These are phyloP conservation scores for Basipetospora chlamydospora DNA, from an alignment of 2,329 filamentous ascomycete genomes.

Conservation along the genomic window DNA sequence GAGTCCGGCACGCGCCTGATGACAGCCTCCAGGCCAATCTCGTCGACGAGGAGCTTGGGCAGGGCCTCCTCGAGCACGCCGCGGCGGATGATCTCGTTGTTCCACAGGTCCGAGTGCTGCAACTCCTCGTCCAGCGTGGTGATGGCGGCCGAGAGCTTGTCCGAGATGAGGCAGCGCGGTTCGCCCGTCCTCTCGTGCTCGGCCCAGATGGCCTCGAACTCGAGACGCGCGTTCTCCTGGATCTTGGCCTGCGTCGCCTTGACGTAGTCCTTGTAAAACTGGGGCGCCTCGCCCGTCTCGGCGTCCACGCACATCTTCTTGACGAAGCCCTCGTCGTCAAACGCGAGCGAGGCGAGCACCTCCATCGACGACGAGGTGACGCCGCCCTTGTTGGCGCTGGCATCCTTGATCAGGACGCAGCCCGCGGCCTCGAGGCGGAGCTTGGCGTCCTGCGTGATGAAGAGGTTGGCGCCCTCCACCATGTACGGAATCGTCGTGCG, in stretches of 20 bases:
- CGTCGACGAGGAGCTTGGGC: conserved; percentile 66
- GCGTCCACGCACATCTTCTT: conserved; percentile 84
- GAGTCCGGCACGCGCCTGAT: conserved; percentile 76
- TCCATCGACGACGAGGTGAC: conserved; percentile 96
- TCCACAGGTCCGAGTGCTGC: conserved; percentile 85
- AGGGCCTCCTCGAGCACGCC: conserved; percentile 75
- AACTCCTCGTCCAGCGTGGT: conserved; percentile 95
- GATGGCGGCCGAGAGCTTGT: conserved; percentile 81
- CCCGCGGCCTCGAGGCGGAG: conserved; percentile 89
- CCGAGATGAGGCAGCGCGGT: conserved; percentile 73
- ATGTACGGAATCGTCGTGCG: conserved; percentile 85
- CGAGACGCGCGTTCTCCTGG: conserved; percentile 75
- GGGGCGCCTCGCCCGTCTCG: conserved; percentile 53
- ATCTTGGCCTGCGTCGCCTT: conserved; percentile 84
- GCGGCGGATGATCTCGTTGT: conserved; percentile 61
- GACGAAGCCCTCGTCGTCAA: conserved; percentile 78
- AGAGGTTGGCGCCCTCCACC: conserved; percentile 93
- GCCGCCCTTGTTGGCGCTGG: conserved; percentile 95
- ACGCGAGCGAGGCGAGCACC: conserved; percentile 84
- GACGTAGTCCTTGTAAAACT: conserved; percentile 90
- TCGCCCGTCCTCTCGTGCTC: conserved; percentile 74
- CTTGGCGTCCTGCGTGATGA: conserved; percentile 98
- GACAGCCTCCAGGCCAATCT: conserved; percentile 84
- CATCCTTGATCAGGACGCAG: conserved; percentile 92
- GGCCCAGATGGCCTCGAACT: conserved; percentile 97